A percentile compares a stretch with the other conserved stretches of the same genome.
These are phyloP conservation scores for Rhizopogon vesiculosus DNA, from an alignment of 768 basidiomycete species.

Conservation along the genomic window DNA sequence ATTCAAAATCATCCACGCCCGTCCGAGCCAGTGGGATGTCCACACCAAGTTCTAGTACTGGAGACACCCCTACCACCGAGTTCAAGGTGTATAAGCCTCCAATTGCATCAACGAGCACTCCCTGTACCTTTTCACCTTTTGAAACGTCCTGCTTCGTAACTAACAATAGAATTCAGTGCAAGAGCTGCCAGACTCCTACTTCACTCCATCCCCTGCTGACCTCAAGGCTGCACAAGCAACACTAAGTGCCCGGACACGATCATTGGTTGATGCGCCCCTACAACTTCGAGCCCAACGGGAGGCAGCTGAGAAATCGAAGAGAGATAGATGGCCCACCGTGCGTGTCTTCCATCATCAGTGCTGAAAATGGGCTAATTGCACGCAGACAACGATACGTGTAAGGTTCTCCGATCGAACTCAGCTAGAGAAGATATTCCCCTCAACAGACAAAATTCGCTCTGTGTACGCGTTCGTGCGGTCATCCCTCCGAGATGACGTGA, in stretches of 20 bases:
- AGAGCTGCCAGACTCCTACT: conserved; percentile 68
- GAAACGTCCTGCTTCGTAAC: conserved; percentile 1
- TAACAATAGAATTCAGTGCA: conserved; percentile 26
- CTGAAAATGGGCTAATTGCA: conserved; percentile 8
- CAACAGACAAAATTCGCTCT: conserved; percentile 72
- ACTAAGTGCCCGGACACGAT: conserved; percentile 54
- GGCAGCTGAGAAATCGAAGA: conserved; percentile 52
- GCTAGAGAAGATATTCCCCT: conserved; percentile 74
- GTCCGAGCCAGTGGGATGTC: neutral
- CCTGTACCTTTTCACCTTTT: conserved; percentile 27
- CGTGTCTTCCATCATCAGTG: neutral
- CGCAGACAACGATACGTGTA: conserved; percentile 76
- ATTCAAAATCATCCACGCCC: conserved; percentile 6
- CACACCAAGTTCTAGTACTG: neutral
- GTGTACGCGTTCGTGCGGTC: conserved; percentile 83
- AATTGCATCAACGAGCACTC: conserved; percentile 17
- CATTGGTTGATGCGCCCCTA: conserved; percentile 67
- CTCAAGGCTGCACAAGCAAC: conserved; percentile 62
- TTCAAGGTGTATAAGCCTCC: conserved; percentile 51
- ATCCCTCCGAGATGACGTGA: conserved; percentile 67
- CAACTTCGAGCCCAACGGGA: conserved; percentile 62
- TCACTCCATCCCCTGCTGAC: conserved; percentile 67
- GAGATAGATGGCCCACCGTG: conserved; percentile 72
- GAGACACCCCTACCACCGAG: neutral
- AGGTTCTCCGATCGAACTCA: conserved; percentile 78